A percentile compares a stretch with the other conserved stretches of the same genome.
Conservation (phyloP, 257 asterid genomes). For the Verbena officinalis region DNA sequence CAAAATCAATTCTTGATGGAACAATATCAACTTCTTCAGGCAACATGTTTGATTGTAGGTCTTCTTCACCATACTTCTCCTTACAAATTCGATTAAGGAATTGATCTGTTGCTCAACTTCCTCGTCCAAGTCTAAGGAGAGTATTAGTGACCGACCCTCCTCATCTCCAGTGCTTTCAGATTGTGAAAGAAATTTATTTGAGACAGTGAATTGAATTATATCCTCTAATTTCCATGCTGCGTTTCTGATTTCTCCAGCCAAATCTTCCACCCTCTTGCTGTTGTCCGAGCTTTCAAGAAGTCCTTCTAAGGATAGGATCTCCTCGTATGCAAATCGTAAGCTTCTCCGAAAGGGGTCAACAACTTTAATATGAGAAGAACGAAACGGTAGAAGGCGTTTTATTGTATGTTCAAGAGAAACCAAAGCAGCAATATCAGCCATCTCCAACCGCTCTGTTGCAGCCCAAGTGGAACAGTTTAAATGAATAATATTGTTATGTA, state of each 20-base stretch:
- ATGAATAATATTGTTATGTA: too few relatives aligned
- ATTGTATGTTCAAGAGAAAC: background rate
- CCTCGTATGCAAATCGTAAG: background rate
- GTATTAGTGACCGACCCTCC: background rate
- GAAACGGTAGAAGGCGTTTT: background rate
- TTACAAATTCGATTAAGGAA: background rate
- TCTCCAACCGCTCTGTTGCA: background rate
- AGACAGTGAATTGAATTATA: background rate
- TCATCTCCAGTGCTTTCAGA: background rate
- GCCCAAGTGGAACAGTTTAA: background rate
- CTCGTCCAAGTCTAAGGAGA: background rate
- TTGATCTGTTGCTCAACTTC: background rate
- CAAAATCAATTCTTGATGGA: background rate
- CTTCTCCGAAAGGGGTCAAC: background rate
- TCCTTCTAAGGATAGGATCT: background rate
- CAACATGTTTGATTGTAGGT: too few relatives aligned
- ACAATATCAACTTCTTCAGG: background rate
- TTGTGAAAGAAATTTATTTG: background rate
- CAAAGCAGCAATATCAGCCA: constrained; percentile 4
- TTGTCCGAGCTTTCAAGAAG: background rate
- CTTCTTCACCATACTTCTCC: too few relatives aligned
- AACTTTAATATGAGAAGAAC: background rate
- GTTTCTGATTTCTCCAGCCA: background rate
- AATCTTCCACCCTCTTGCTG: background rate
- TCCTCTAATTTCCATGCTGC: background rate